A percentile compares a stretch with the other conserved stretches of the same genome.
Evolutionary conservation across 225 moss, liverwort and hornwort genomes (phyloP).

Genomic region (Polytrichum commune): DNA sequence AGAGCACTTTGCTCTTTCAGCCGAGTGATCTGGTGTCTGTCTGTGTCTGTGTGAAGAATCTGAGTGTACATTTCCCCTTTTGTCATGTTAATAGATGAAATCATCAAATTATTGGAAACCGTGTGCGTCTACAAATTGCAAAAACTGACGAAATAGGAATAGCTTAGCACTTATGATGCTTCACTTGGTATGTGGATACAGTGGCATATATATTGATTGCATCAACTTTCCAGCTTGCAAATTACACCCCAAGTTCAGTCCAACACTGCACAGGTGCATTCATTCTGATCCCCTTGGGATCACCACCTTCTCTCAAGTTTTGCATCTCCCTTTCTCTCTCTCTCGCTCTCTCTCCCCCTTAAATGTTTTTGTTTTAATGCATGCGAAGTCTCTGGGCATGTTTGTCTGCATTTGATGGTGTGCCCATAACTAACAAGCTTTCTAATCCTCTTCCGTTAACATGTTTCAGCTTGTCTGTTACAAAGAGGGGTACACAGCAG

Average conservation of each 20-base stretch:
- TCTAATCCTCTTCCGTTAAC: neutral
- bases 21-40: conserved; percentile 42
- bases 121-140: conserved; percentile 7
- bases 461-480: neutral
- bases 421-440: neutral
- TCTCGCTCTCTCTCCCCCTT: neutral
- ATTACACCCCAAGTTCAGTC: conserved; percentile 17
- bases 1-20: conserved; percentile 37
- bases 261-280: conserved; percentile 29
- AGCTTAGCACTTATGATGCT: conserved; percentile 30
- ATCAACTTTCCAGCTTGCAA: conserved; percentile 33
- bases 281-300: conserved; percentile 29
- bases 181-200: conserved; percentile 40
- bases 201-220: conserved; percentile 12
- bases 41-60: conserved; percentile 9
- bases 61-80: too few relatives aligned
- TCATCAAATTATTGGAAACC: neutral
- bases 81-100: conserved; percentile 23
- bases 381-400: neutral
- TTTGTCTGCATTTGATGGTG: neutral
- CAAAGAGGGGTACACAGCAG: neutral
- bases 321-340: too few relatives aligned
- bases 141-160: conserved; percentile 6
- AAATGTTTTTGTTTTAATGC: neutral
- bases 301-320: conserved; percentile 2